Base-by-base conservation (phyloP, 169 alveolate genomes). In the Plasmodium gallinaceum region DNA sequence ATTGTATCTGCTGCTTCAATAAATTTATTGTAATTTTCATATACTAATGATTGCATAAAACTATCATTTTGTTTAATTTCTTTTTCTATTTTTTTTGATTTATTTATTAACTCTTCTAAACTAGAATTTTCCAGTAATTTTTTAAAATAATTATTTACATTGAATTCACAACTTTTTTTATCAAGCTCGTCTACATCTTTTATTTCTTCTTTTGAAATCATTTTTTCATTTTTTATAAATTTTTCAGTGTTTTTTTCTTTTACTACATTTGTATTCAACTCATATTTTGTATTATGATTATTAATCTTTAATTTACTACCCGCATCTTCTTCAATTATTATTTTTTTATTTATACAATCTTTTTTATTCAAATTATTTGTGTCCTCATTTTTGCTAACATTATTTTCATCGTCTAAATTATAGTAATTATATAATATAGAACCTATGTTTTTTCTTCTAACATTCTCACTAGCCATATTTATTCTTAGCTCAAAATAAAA, bases 21-120 rank as follows among this genome's bases (percentile, higher is more conserved):
- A 93, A 97, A 97, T 85, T 96, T 95, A 37, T 88, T 92, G 74
- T 97, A 97, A 91, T 97, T 96, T 61, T 97, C 97, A 80, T 96
- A 97, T 1, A 97, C 98, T 24, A 97, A 78, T 14, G 97, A 91
- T 80, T 95, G 95, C 74, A 97, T 94, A 57, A 93, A 97, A 22
- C 94, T 88, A 68, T 96, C 97, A 57, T 86, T 86, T 26, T 86
- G 92, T 32, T 86, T 86, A 14, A 86, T 86, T 86, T 86, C 92
- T 39, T 71, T 86, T 43, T 86, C 92, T 7, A 86, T 60, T 42
- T 60, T 58, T 58, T 70, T 86, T 2, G 86, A 60, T 26, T 46
- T 86, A 12, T 60, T 61, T 58, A 86, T 86, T 73, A 92, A 69
- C 26, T 92, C 93, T 0, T 73, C 74, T 20, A 87, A 65, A 37